These are phyloP conservation scores for Buddleja alternifolia DNA, from an alignment of 257 asterid genomes.

Conservation along the genomic window DNA sequence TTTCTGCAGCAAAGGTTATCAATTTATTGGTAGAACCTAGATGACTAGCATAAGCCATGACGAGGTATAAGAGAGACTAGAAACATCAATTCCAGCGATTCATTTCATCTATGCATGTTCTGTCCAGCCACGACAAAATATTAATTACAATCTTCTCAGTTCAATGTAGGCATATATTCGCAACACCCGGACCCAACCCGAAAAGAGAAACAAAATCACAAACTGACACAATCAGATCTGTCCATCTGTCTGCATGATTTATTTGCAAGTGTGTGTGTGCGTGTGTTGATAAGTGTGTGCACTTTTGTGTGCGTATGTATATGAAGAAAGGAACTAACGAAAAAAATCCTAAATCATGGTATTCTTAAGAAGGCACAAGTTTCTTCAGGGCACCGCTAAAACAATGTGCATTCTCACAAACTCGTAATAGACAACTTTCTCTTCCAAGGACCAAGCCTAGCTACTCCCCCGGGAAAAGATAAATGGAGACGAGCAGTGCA, in stretches of 20 bases:
- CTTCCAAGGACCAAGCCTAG: too few relatives aligned
- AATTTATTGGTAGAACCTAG: slow-evolving; percentile 9
- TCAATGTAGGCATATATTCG: background rate
- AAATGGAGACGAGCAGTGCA: background rate
- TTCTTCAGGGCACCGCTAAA: background rate
- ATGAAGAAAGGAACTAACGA: slow-evolving; percentile 4
- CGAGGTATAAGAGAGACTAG: slow-evolving; percentile 5
- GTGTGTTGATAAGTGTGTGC: background rate
- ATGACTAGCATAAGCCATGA: background rate
- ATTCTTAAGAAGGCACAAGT: background rate
- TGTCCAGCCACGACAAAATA: background rate
- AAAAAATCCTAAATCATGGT: background rate
- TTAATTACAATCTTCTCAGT: background rate
- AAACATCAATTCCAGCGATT: slow-evolving; percentile 11
- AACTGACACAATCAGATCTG: background rate
- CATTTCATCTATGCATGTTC: background rate
- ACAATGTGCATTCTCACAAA: background rate
- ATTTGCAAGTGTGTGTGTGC: background rate
- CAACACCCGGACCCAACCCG: background rate
- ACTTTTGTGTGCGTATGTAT: background rate
- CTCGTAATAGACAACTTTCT: background rate
- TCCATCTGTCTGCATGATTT: background rate
- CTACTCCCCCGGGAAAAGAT: too few relatives aligned
- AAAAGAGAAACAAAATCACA: background rate
- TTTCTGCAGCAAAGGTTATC: background rate